Percentiles rank a stretch among this genome's conserved stretches.
Conservation (phyloP, 768 basidiomycete genomes). For the Mycena epipterygia region DNA sequence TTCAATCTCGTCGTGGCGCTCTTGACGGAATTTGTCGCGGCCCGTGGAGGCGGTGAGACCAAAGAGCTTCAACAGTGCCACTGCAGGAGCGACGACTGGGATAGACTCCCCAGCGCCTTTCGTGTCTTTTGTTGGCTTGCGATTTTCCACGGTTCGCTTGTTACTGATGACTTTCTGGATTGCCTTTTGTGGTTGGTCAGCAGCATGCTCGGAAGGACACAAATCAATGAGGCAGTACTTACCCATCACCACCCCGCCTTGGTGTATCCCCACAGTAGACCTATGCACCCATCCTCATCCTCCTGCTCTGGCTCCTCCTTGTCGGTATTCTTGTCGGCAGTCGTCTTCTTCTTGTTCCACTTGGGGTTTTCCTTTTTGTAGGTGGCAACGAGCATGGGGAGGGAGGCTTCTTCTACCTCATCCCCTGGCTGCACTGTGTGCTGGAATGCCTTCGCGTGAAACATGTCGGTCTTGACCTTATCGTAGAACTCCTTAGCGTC, state of each 20-base stretch:
- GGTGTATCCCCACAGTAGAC: conserved; percentile 6
- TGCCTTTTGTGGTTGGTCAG: too few relatives aligned
- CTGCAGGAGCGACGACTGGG: background rate
- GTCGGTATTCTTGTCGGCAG: background rate
- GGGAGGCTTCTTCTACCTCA: background rate
- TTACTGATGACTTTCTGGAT: conserved; percentile 21
- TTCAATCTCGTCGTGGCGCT: background rate
- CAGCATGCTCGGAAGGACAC: too few relatives aligned
- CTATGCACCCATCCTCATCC: background rate
- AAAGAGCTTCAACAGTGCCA: background rate
- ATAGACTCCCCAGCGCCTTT: background rate
- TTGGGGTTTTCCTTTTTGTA: too few relatives aligned
- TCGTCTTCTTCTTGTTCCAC: background rate
- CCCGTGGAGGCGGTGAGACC: conserved; percentile 3
- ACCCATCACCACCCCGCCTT: background rate
- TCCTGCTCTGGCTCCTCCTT: too few relatives aligned
- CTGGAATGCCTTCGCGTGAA: conserved; percentile 22
- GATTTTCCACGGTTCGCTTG: conserved; percentile 1
- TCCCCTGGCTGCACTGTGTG: conserved; percentile 1
- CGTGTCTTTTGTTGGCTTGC: background rate
- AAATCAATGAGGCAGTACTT: too few relatives aligned
- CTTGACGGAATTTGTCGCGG: conserved; percentile 23
- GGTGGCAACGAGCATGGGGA: background rate
- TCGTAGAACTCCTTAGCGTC: background rate
- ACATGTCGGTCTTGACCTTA: conserved; percentile 8